Conservation (phyloP, 1,139 yeast species). For the Geotrichum histeridarum region DNA sequence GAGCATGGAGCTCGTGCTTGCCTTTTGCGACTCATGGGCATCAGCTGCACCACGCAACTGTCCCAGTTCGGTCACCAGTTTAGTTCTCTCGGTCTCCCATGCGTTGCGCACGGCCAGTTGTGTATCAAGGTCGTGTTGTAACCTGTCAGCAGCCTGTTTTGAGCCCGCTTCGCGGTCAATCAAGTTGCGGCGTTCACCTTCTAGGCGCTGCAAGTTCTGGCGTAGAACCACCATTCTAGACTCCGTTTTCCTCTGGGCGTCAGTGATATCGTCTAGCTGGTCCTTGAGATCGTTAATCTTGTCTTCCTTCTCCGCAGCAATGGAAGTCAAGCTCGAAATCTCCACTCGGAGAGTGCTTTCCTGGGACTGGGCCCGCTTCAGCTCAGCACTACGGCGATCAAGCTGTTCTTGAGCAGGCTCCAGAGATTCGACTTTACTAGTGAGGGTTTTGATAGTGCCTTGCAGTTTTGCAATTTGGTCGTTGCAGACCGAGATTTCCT, state of each 20-base stretch:
- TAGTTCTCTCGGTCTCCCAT: constrained; percentile 31
- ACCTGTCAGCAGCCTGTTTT: constrained; percentile 30
- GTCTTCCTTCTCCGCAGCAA: constrained; percentile 25
- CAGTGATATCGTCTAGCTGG: constrained; percentile 10
- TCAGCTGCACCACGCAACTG: constrained; percentile 49
- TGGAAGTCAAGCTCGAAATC: constrained; percentile 30
- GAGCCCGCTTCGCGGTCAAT: constrained; percentile 14
- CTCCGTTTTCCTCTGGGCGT: constrained; percentile 24
- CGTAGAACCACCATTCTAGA: constrained; percentile 26
- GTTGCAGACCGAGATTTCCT: constrained; percentile 23
- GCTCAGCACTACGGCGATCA: constrained; percentile 14
- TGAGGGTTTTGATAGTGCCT: constrained; percentile 10
- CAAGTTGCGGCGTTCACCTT: constrained; percentile 27
- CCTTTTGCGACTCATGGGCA: constrained; percentile 25
- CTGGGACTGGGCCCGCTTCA: constrained; percentile 18
- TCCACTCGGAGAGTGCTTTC: constrained; percentile 30
- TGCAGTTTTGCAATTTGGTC: constrained; percentile 20
- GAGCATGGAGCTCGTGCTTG: constrained; percentile 27
- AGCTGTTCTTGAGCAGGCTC: constrained; percentile 18
- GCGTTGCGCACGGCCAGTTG: constrained; percentile 16
- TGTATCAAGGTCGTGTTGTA: constrained; percentile 24
- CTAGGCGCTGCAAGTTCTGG: constrained; percentile 29
- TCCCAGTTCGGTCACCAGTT: constrained; percentile 41
- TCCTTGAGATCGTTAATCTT: constrained; percentile 20
- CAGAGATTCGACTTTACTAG: constrained; percentile 13